Evolutionary conservation across 2,329 filamentous ascomycete species (phyloP).

Genomic region (Aspergillus clavatus): DNA sequence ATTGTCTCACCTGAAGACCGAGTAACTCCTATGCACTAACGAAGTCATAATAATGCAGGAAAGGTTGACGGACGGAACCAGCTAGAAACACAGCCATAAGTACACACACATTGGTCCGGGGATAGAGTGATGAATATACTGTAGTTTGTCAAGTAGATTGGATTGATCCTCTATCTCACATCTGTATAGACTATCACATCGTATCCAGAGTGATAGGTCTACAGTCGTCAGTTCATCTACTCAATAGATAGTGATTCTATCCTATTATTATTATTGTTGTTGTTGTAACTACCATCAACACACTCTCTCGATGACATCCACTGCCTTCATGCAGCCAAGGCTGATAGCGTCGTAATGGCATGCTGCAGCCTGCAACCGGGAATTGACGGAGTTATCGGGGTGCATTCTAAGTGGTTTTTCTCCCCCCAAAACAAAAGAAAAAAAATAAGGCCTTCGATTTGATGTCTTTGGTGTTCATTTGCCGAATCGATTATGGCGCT

Average conservation of each 20-base stretch:
- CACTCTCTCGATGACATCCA: too few species aligned
- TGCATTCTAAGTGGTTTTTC: neutral
- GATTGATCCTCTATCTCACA: neutral
- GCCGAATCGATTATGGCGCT: too few species aligned
- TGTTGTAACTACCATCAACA: too few species aligned
- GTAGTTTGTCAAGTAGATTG: neutral
- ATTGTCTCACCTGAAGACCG: neutral
- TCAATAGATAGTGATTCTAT: neutral
- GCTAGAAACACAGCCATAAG: neutral
- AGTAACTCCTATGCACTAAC: neutral
- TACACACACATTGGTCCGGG: neutral
- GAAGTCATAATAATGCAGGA: neutral
- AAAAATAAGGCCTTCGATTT: neutral
- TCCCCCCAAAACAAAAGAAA: too few species aligned
- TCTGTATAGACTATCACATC: neutral
- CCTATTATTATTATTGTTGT: too few species aligned
- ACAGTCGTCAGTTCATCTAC: neutral
- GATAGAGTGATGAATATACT: neutral
- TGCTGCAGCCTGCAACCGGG: too few species aligned
- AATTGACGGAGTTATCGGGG: neutral
- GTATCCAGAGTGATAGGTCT: neutral
- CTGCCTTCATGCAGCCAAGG: slow-evolving; percentile 3
- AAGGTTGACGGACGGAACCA: neutral
- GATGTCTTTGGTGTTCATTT: neutral
- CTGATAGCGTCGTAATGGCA: slow-evolving; percentile 2